Conservation (phyloP, 2,329 filamentous ascomycete genomes). For the Hirsutella thompsonii region DNA sequence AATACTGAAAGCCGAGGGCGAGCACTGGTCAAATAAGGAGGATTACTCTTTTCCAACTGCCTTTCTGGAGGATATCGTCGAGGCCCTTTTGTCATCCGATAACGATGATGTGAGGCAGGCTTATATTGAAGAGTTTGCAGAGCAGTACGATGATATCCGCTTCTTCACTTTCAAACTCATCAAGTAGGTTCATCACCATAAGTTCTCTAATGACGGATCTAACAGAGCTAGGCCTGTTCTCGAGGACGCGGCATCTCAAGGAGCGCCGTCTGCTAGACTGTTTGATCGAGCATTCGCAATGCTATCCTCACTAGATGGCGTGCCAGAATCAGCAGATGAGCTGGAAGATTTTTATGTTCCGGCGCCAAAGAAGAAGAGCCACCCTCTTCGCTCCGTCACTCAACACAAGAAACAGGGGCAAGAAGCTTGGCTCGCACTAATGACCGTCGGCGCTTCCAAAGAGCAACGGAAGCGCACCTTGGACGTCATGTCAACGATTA, state of each 20-base stretch:
- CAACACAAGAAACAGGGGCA: slow-evolving; percentile 72
- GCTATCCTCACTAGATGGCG: slow-evolving; percentile 53
- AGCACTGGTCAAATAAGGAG: slow-evolving; percentile 44
- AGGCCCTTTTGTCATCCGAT: slow-evolving; percentile 43
- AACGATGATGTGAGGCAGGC: slow-evolving; percentile 51
- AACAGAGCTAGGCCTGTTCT: slow-evolving; percentile 12
- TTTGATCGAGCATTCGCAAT: slow-evolving; percentile 49
- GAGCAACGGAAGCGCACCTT: slow-evolving; percentile 72
- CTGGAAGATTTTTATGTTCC: slow-evolving; percentile 56
- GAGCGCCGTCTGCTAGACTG: slow-evolving; percentile 13
- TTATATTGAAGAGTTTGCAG: slow-evolving; percentile 67
- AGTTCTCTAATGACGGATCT: slow-evolving; percentile 12
- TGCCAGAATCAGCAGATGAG: slow-evolving; percentile 54
- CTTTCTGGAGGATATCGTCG: slow-evolving; percentile 54
- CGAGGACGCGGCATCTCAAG: slow-evolving; percentile 9
- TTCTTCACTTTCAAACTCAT: slow-evolving; percentile 70
- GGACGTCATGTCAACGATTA: slow-evolving; percentile 58
- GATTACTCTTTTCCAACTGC: slow-evolving; percentile 57
- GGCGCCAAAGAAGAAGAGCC: slow-evolving; percentile 53
- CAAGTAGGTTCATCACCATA: slow-evolving; percentile 38
- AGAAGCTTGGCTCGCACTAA: slow-evolving; percentile 72
- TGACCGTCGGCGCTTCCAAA: slow-evolving; percentile 53
- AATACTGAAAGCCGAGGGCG: slow-evolving; percentile 66
- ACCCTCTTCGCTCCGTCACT: slow-evolving; percentile 49
- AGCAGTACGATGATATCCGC: slow-evolving; percentile 71